These are phyloP conservation scores for Phytopythium helicoides DNA, from an alignment of 352 stramenopile genomes.

Conservation along the genomic window DNA sequence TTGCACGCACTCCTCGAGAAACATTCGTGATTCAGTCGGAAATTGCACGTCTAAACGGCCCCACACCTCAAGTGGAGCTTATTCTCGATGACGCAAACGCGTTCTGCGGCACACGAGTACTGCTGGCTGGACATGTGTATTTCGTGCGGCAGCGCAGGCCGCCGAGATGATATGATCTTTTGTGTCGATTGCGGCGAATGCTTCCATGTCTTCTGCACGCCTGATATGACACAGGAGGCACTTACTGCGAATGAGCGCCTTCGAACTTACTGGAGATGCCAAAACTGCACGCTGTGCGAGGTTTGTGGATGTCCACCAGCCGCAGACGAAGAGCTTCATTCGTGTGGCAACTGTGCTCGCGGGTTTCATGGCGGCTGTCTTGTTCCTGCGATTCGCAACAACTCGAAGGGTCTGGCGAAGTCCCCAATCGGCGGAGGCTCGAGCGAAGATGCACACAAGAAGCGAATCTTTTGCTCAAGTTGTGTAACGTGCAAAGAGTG, in stretches of 20 bases:
- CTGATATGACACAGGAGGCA: constrained; percentile 31
- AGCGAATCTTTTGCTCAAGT: constrained; percentile 52
- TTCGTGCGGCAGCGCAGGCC: constrained; percentile 86
- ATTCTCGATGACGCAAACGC: constrained; percentile 74
- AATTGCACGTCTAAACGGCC: constrained; percentile 47
- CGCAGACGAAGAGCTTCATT: constrained; percentile 25
- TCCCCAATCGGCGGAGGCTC: constrained; percentile 10
- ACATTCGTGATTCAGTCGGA: constrained; percentile 59
- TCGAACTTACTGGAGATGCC: constrained; percentile 88
- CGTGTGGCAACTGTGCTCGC: constrained; percentile 50
- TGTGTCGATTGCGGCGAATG: constrained; percentile 96
- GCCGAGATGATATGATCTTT: constrained; percentile 87
- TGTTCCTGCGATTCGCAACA: constrained; percentile 26
- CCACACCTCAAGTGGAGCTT: constrained; percentile 63
- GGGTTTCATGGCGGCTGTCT: constrained; percentile 57
- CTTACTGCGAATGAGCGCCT: constrained; percentile 46
- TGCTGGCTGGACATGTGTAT: constrained; percentile 93
- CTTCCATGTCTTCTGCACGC: constrained; percentile 92
- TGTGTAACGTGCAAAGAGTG: constrained; percentile 71
- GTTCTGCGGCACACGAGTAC: constrained; percentile 76
- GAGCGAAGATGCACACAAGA: background rate
- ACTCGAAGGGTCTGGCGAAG: constrained; percentile 6
- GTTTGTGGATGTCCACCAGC: constrained; percentile 72
- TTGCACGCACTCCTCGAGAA: constrained; percentile 9
- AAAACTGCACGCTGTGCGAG: constrained; percentile 96